Base-by-base conservation (phyloP, 75 land plant species). In the Pinus taeda region DNA sequence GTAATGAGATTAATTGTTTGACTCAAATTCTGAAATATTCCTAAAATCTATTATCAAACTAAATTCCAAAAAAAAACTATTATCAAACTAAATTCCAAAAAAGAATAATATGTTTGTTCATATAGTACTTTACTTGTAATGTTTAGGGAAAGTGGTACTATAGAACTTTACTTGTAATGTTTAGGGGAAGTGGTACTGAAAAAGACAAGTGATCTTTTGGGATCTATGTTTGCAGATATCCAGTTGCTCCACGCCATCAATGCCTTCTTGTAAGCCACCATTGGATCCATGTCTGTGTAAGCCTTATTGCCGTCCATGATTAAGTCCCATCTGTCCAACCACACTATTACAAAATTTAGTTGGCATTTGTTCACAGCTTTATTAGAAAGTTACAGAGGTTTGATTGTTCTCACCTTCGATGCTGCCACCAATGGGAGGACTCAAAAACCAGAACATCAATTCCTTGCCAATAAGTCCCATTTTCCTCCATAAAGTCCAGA, bases 401-500 rank as follows among this genome's bases (percentile, higher is more conserved):
- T 49, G 55, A 49, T 49, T 56, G 15, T 18, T 49, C 42, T 21
- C 0, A 24, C 74, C 45, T 55, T 72, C 9, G 9, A 36, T 65
- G 18, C 15, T 29, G 36, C 95, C 95, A 92, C 95, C 95, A 92
- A 60, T 92, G 95, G 63, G 92, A 92, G 12, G 95, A 88, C 74
- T 90, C 92, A 73, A 90, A 90, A 74, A 92, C 86, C 20, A 92
- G 87, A 63, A 84, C 37, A 61, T 89, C 86, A 58, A 76, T 86
- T 62, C 85, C 86, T 76, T 80, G 82, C 91, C 91, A 89, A 36
- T 79, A 78, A 36, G 59, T 79, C 17, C 86, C 91, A 80, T 89
- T 86, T 67, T 76, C 82, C 76, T 87, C 87, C 21, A 89, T 89
- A 75, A 58, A 78, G 69, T 89, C 91, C 61, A 89, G 57, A 49